Percentiles rank a stretch among this genome's conserved stretches.
phyloP scores from a whole-genome alignment of 176 grass and related monocot species.

The Aegilops umbellulata region DNA sequence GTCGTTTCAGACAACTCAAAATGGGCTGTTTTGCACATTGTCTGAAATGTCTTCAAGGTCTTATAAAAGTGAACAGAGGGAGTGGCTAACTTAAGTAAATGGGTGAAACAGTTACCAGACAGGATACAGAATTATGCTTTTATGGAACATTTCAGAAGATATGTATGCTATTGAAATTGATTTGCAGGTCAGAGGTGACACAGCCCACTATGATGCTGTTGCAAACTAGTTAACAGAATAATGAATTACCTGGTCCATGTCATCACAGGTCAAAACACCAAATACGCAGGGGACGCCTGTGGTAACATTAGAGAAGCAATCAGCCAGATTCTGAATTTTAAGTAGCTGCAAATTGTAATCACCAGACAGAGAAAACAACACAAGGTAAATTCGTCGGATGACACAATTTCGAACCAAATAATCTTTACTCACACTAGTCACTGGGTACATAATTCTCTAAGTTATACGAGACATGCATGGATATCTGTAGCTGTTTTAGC shows the following conservation, averaged over 20 bases:
- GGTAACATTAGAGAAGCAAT: slow-evolving; percentile 25
- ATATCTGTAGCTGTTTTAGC: background rate
- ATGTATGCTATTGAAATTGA: background rate
- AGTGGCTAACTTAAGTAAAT: background rate
- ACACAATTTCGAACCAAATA: background rate
- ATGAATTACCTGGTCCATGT: slow-evolving; percentile 93
- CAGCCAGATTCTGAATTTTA: slow-evolving; percentile 12
- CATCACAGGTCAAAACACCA: slow-evolving; percentile 96
- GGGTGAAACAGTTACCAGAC: background rate
- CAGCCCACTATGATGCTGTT: slow-evolving; percentile 94
- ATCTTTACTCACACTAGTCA: background rate
- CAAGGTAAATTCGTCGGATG: background rate
- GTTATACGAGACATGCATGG: background rate
- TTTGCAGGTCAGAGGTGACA: slow-evolving; percentile 95
- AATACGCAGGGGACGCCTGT: slow-evolving; percentile 86
- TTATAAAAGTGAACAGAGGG: too few species aligned
- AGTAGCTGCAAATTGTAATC: slow-evolving; percentile 8
- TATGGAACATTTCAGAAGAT: background rate
- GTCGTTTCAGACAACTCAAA: too few species aligned
- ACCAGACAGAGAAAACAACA: background rate
- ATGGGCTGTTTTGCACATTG: too few species aligned
- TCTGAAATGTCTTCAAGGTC: too few species aligned
- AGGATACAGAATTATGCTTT: background rate
- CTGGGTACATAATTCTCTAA: background rate
- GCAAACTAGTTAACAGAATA: slow-evolving; percentile 48